Conservation (phyloP, 2,329 filamentous ascomycete species). For the Xylariaceae sp. region DNA sequence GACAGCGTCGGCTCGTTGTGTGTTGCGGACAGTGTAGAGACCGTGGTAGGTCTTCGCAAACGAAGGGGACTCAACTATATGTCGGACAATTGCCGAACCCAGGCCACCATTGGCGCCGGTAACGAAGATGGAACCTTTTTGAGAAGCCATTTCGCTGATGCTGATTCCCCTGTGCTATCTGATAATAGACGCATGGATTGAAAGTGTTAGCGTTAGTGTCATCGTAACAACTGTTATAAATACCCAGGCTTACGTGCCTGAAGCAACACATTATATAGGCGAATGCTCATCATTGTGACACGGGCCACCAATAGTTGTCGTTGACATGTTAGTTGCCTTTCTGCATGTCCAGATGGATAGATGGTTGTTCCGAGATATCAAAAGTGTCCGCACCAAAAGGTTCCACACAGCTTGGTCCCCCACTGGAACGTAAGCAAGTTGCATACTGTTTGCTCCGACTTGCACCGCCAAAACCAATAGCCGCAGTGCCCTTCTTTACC, state of each 20-base stretch:
- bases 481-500: too few relatives aligned
- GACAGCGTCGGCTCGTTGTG: constrained; percentile 10
- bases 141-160: constrained; percentile 12
- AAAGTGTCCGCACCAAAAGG: constrained; percentile 1
- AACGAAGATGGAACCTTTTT: constrained; percentile 27
- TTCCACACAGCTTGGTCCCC: not conserved
- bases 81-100: constrained; percentile 24
- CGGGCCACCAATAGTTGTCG: not conserved
- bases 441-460: too few relatives aligned
- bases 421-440: constrained; percentile 17
- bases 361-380: constrained; percentile 16
- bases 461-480: too few relatives aligned
- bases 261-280: too few relatives aligned
- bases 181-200: not conserved
- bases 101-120: constrained; percentile 34
- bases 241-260: too few relatives aligned
- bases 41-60: constrained; percentile 22
- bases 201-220: not conserved
- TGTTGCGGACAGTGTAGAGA: constrained; percentile 27
- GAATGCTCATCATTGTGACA: too few relatives aligned
- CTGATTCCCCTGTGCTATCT: not conserved
- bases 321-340: not conserved
- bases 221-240: too few relatives aligned
- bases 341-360: constrained; percentile 21
- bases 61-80: constrained; percentile 8